Conservation (phyloP, 768 basidiomycete species). For the Tremella fuciformis region DNA sequence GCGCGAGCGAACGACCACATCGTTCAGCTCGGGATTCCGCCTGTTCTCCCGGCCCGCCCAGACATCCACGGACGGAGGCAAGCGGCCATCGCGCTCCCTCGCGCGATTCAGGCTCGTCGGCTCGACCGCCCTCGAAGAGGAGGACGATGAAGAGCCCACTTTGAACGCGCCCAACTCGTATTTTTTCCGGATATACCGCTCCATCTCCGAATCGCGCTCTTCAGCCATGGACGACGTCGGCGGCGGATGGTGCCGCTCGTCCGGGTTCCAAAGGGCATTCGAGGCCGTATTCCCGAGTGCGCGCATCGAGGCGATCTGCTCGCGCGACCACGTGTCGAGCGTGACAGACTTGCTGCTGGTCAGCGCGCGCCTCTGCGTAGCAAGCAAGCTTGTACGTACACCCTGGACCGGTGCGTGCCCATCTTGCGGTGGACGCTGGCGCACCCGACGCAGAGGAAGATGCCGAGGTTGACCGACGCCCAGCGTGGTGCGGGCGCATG, state of each 20-base stretch:
- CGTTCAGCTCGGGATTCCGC: conserved; percentile 42
- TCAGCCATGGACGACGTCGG: conserved; percentile 72
- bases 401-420: conserved; percentile 88
- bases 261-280: conserved; percentile 75
- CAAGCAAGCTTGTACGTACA: too few species aligned
- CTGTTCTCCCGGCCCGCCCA: conserved; percentile 16
- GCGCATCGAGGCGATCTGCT: conserved; percentile 60
- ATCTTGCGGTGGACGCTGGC: conserved; percentile 92
- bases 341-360: conserved; percentile 78
- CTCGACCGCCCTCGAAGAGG: neutral
- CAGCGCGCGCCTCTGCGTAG: neutral
- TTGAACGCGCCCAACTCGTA: conserved; percentile 49
- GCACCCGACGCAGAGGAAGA: conserved; percentile 66
- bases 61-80: conserved; percentile 6
- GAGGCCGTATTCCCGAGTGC: conserved; percentile 75
- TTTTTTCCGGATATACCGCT: conserved; percentile 81
- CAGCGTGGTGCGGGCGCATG: conserved; percentile 77
- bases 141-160: neutral
- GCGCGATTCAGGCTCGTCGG: conserved; percentile 37
- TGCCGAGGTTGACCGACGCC: conserved; percentile 84
- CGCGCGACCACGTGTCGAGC: conserved; percentile 59
- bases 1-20: conserved; percentile 24
- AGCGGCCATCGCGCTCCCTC: conserved; percentile 22
- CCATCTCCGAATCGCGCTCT: conserved; percentile 77
- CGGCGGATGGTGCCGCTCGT: conserved; percentile 71